Evolutionary conservation across 2,329 filamentous ascomycete species (phyloP), one percentile per base, ranked within the genome.

Genomic region (Aureobasidium sp.): DNA sequence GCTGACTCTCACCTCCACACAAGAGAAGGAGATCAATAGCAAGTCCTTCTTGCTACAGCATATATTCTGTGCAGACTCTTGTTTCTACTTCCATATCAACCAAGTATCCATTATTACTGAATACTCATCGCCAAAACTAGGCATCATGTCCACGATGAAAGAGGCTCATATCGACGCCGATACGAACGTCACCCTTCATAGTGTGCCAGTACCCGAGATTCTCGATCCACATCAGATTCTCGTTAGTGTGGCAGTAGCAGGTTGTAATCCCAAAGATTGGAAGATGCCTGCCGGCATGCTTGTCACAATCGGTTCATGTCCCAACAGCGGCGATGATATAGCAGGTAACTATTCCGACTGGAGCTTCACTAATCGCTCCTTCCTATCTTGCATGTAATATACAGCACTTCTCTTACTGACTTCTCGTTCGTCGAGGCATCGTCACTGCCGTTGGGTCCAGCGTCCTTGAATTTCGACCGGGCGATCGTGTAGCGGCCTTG

Each of bases 401-500:
- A 1, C 22, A 63, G 6, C 44, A 5, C 6, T 17, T 14, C 17
- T 41, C 9, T 6, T 29, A 25, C 44, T 47, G 25, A 47, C 25
- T 8, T 14, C 6, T 29, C 25, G 2, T 6, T 17, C 12, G 14
- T 7, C 42, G 29, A 47, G 63, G 63, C 14, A 64, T 61, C 57
- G 63, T 69, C 37, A n/a, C 63, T 20, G 56, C 62, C 14, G 65
- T 70, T 36, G 68, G 68, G 45, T 34, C 42, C 25, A 57, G 61
- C 7, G 67, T 69, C 14, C 37, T 9, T n/a, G 62, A 64, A 3
- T 68, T 70, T 65, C 52, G 59, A 9, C 27, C 29, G 5, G 68
- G 68, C 12, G 66, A 68, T 45, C 64, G 68, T 7, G 68, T 69
- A 2, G 66, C 67, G 4, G 68, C 58, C 11, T 66, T 70, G 45